A percentile compares a stretch with the other conserved stretches of the same genome.
These are phyloP conservation scores for Flaveria linearis DNA, from an alignment of 129 eudicot species.

Conservation along the genomic window DNA sequence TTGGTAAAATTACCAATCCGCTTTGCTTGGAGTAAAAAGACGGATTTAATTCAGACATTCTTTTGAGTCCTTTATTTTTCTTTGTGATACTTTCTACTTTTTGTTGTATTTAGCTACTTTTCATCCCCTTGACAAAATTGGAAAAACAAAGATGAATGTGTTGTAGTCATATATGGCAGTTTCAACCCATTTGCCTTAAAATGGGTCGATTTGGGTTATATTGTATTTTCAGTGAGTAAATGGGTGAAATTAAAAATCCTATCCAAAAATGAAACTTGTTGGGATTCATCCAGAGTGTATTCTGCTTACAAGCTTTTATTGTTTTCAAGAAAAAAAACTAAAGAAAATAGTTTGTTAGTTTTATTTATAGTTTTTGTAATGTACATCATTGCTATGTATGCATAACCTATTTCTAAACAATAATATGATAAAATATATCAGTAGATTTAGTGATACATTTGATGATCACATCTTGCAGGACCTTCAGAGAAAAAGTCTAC, in stretches of 20 bases:
- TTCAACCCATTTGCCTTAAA: neutral
- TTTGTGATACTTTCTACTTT: neutral
- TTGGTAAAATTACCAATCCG: neutral
- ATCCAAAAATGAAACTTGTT: too few species aligned
- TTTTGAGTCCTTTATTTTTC: neutral
- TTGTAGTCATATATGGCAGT: neutral
- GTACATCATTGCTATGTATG: neutral
- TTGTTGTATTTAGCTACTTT: slow-evolving; percentile 4
- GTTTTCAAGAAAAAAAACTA: too few species aligned
- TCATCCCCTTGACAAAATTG: neutral
- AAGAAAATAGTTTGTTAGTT: neutral
- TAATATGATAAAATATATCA: neutral
- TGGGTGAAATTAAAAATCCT: neutral
- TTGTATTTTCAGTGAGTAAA: neutral
- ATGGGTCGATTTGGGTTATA: neutral
- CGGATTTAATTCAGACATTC: neutral
- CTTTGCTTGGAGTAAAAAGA: slow-evolving; percentile 5
- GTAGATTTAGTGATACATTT: neutral
- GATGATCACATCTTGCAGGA: slow-evolving; percentile 49
- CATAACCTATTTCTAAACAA: neutral
- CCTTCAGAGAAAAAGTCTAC: slow-evolving; percentile 60
- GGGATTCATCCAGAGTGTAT: neutral
- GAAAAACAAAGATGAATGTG: neutral
- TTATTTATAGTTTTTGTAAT: neutral
- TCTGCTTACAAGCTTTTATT: neutral